phyloP scores from a whole-genome alignment of 495 filamentous ascomycete species.

The Annulohypoxylon moriforme region DNA sequence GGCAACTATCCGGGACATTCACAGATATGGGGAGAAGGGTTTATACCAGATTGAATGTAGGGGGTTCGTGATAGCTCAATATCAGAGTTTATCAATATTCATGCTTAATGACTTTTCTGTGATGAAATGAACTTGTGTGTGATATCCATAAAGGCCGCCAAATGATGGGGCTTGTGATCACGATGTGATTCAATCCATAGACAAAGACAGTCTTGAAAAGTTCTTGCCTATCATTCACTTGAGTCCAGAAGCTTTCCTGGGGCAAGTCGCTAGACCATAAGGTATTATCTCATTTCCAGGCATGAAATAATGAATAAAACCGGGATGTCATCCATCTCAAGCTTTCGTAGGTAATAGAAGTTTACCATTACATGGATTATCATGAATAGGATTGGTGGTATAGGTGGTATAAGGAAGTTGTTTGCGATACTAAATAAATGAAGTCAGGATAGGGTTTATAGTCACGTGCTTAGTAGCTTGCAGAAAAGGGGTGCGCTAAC shows the following conservation, averaged over 20 bases:
- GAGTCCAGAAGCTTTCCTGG: no score
- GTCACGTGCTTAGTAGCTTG: constrained; percentile 6
- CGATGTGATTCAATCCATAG: background rate
- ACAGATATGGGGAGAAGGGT: background rate
- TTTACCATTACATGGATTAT: background rate
- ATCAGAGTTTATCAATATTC: background rate
- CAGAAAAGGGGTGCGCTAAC: background rate
- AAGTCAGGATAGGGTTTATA: constrained; percentile 10
- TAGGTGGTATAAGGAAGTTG: no score
- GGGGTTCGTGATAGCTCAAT: background rate
- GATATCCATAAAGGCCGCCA: background rate
- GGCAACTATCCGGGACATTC: background rate
- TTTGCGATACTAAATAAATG: background rate
- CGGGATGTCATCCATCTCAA: no score
- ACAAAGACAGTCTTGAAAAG: no score
- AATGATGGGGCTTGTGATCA: background rate
- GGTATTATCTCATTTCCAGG: no score
- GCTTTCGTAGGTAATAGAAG: background rate
- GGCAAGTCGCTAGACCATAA: no score
- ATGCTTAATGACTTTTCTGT: background rate
- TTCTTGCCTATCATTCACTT: no score
- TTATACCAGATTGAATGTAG: background rate
- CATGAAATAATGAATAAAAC: no score
- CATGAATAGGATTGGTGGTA: background rate
- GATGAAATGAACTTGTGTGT: background rate